Evolutionary conservation across 805 yeast species (phyloP).

Genomic region (Barnettozyma sucrosica): DNA sequence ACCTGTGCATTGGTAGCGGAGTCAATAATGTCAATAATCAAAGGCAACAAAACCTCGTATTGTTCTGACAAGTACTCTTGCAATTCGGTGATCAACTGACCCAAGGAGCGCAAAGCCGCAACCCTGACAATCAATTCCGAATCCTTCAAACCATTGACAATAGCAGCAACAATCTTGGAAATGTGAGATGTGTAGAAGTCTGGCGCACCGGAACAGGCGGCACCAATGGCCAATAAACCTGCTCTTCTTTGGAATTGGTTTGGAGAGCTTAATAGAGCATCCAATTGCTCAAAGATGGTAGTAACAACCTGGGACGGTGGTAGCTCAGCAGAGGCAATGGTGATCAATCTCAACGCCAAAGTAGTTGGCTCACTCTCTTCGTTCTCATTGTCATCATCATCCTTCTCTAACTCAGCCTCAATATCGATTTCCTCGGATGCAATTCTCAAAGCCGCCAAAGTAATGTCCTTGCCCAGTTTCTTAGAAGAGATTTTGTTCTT

Average conservation of each 20-base stretch:
- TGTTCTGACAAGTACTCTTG: conserved; percentile 80
- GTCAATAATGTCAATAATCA: conserved; percentile 82
- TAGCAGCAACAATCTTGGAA: conserved; percentile 62
- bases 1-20: conserved; percentile 76
- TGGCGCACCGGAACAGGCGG: conserved; percentile 88
- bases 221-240: conserved; percentile 74
- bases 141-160: conserved; percentile 75
- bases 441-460: conserved; percentile 66
- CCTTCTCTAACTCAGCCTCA: conserved; percentile 66
- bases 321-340: conserved; percentile 71
- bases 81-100: conserved; percentile 73
- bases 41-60: conserved; percentile 78
- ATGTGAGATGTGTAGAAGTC: conserved; percentile 79
- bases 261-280: conserved; percentile 51
- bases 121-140: conserved; percentile 67
- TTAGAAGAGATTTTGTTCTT: conserved; percentile 73
- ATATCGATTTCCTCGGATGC: conserved; percentile 81
- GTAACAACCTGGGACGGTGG: conserved; percentile 90
- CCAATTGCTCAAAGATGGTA: conserved; percentile 66
- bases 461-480: conserved; percentile 78
- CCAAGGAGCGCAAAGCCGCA: conserved; percentile 78
- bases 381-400: conserved; percentile 87
- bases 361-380: conserved; percentile 80
- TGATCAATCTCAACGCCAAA: conserved; percentile 74
- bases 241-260: conserved; percentile 82